phyloP scores from a whole-genome alignment of 2,329 filamentous ascomycete genomes.

The Trichoderma koningii region DNA sequence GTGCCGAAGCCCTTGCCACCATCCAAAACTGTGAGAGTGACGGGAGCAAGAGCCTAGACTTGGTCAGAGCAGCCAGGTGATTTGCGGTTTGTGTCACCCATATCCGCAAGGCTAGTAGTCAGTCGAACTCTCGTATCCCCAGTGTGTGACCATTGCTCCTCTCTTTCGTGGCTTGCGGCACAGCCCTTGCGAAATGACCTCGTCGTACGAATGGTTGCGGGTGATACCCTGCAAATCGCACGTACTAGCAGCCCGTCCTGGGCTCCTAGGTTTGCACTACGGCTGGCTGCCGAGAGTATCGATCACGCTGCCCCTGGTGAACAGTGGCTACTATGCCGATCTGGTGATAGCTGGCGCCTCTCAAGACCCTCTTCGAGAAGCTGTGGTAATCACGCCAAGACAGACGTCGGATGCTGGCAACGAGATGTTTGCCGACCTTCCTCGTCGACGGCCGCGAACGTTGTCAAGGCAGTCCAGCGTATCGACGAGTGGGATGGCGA shows the following conservation, averaged over 20 bases:
- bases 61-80: slow-evolving; percentile 9
- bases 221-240: background rate
- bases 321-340: slow-evolving; percentile 4
- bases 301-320: slow-evolving; percentile 1
- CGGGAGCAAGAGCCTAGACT: slow-evolving; percentile 8
- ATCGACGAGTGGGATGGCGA: background rate
- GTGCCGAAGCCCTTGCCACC: slow-evolving; percentile 7
- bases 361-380: background rate
- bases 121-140: background rate
- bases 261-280: slow-evolving; percentile 14
- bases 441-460: background rate
- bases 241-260: background rate
- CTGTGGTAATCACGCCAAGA: background rate
- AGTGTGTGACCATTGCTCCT: background rate
- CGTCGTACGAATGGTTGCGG: background rate
- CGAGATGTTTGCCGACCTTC: no score
- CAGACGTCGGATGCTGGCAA: background rate
- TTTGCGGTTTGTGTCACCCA: slow-evolving; percentile 3
- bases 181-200: slow-evolving; percentile 3
- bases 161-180: slow-evolving; percentile 1
- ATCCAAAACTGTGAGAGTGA: background rate
- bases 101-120: background rate
- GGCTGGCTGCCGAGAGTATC: slow-evolving; percentile 20
- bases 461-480: background rate
- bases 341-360: slow-evolving; percentile 13